phyloP scores from a whole-genome alignment of 73 alveolate genomes.

The Symbiodinium natans region DNA sequence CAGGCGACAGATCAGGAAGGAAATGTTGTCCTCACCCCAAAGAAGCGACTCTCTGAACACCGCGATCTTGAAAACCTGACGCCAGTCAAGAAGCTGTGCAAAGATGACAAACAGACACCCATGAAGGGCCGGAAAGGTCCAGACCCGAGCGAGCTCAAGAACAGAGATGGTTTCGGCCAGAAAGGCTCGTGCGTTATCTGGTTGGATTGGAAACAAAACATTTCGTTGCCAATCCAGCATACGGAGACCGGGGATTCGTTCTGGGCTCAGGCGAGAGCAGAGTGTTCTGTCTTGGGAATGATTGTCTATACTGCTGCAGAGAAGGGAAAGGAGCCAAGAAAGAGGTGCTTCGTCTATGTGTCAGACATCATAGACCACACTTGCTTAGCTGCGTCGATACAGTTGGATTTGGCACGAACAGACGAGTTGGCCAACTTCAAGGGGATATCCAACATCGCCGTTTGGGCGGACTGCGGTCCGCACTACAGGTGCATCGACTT shows the following conservation, averaged over 20 bases:
- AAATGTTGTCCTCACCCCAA: not conserved
- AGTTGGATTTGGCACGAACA: not conserved
- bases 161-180: not conserved
- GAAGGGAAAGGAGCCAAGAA: not conserved
- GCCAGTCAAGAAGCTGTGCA: not conserved
- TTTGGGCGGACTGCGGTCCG: slow-evolving; percentile 21
- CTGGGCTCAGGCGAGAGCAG: slow-evolving; percentile 52
- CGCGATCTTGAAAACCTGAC: not conserved
- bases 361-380: slow-evolving; percentile 26
- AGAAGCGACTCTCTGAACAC: not conserved
- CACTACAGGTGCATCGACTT: slow-evolving; percentile 25
- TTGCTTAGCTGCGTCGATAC: not conserved
- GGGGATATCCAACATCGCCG: not conserved
- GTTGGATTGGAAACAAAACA: slow-evolving; percentile 42
- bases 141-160: not conserved
- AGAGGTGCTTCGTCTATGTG: not conserved
- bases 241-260: slow-evolving; percentile 6
- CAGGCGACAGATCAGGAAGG: not conserved
- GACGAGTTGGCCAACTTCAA: not conserved
- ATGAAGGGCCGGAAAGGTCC: not conserved
- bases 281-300: slow-evolving; percentile 4
- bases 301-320: not conserved
- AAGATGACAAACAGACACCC: not conserved
- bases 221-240: slow-evolving; percentile 3
- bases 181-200: not conserved